Evolutionary conservation across 1,139 yeast species (phyloP), one percentile per base, ranked within the genome.

Genomic region (Lodderomyces metapsilosis): DNA sequence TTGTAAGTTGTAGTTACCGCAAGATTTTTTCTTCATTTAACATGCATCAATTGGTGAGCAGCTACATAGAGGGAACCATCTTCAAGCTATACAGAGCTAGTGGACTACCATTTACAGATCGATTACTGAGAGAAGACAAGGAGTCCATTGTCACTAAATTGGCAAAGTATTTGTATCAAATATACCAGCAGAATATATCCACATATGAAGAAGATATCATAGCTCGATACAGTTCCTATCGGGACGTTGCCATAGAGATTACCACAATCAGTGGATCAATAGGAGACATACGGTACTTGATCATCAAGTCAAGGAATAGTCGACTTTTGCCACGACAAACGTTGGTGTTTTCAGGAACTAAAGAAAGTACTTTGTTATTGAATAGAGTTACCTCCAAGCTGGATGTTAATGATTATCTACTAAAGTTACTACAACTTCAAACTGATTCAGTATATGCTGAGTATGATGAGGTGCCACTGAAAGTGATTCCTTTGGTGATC

Each of bases 81-180:
- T 28, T 28, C 12, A 28, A 16, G 9, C n/a, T 28, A 28, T 28
- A 28, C 32, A 5, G 32, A 28, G 32, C 18, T 7, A 28, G 18
- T 28, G 32, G 32, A 15, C 11, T 28, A 28, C 32, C 32, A 3
- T 28, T 28, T 28, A 28, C 32, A 15, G 18, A 28, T 7, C 11
- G n/a, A 28, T 15, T 28, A 28, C 32, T 15, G 32, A 28, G 15
- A 18, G 6, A 28, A 28, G n/a, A 28, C 18, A 28, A 11, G 12
- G 52, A 49, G 5, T 45, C 42, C 28, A 41, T 54, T 21, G 34
- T 42, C 20, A 33, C 39, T 7, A 43, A 44, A 30, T 23, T 55
- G 12, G 40, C 54, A 25, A 49, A 47, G 27, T 44, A 36, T 32
- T 36, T 52, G 25, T 50, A 39, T 40, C 43, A 43, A 12, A 25